These are phyloP conservation scores for Exophiala xenobiotica DNA, from an alignment of 2,329 filamentous ascomycete species.

Conservation along the genomic window DNA sequence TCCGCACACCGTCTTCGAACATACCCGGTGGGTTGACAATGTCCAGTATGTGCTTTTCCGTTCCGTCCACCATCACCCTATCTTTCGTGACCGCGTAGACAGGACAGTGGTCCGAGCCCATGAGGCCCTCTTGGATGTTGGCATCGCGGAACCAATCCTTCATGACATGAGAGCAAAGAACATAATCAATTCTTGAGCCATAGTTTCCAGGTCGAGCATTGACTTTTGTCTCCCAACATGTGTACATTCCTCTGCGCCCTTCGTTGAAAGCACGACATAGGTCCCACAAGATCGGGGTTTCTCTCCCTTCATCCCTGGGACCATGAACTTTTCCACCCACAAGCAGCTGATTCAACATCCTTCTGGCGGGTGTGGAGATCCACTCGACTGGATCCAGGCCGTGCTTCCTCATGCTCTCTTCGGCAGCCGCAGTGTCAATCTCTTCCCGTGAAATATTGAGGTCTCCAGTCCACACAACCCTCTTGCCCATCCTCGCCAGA, in stretches of 20 bases:
- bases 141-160: slow-evolving; percentile 75
- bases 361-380: slow-evolving; percentile 67
- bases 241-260: slow-evolving; percentile 84
- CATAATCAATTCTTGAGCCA: slow-evolving; percentile 89
- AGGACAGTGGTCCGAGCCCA: slow-evolving; percentile 95
- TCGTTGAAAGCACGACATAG: slow-evolving; percentile 80
- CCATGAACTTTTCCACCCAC: slow-evolving; percentile 68
- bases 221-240: slow-evolving; percentile 92
- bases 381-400: slow-evolving; percentile 69
- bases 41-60: slow-evolving; percentile 61
- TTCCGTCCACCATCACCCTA: slow-evolving; percentile 52
- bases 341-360: slow-evolving; percentile 83
- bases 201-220: slow-evolving; percentile 96
- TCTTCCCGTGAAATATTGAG: slow-evolving; percentile 73
- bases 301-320: slow-evolving; percentile 65
- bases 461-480: slow-evolving; percentile 82
- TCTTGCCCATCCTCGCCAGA: slow-evolving; percentile 74
- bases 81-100: slow-evolving; percentile 79
- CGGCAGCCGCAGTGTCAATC: slow-evolving; percentile 73
- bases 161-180: slow-evolving; percentile 78
- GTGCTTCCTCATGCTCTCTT: slow-evolving; percentile 70
- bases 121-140: slow-evolving; percentile 88
- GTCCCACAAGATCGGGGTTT: slow-evolving; percentile 75
- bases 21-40: slow-evolving; percentile 74
- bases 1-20: slow-evolving; percentile 66